These are phyloP conservation scores for Urtica urens DNA, from an alignment of 306 rosid species.

Conservation along the genomic window DNA sequence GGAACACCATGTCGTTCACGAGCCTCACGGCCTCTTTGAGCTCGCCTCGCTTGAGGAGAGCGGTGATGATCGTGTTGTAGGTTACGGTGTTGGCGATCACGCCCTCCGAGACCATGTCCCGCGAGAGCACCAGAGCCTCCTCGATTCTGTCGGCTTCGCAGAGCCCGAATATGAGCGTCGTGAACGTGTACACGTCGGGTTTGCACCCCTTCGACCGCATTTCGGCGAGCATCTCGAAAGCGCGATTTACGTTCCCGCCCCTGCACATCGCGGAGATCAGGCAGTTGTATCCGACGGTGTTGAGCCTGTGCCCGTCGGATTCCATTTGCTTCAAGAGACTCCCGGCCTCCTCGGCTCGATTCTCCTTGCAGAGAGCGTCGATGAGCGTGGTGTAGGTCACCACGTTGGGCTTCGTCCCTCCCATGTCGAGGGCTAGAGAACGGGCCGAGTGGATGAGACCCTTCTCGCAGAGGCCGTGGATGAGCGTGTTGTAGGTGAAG, in stretches of 20 bases:
- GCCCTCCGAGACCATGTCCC: slow-evolving; percentile 75
- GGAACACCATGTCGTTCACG: slow-evolving; percentile 69
- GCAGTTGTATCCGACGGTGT: slow-evolving; percentile 73
- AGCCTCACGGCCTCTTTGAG: slow-evolving; percentile 60
- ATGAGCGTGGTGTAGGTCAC: slow-evolving; percentile 70
- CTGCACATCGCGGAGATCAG: slow-evolving; percentile 59
- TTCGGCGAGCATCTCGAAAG: slow-evolving; percentile 42
- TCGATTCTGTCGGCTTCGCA: slow-evolving; percentile 53
- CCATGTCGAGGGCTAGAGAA: slow-evolving; percentile 56
- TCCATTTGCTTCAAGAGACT: slow-evolving; percentile 58
- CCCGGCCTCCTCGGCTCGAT: slow-evolving; percentile 47
- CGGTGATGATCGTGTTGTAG: slow-evolving; percentile 70
- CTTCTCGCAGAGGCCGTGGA: slow-evolving; percentile 67
- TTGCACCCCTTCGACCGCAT: slow-evolving; percentile 69
- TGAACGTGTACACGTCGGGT: slow-evolving; percentile 67
- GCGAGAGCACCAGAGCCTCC: slow-evolving; percentile 52
- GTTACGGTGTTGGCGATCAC: slow-evolving; percentile 80
- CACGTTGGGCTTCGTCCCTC: slow-evolving; percentile 65
- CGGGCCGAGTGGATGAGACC: slow-evolving; percentile 55
- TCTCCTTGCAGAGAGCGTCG: slow-evolving; percentile 62
- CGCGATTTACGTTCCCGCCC: slow-evolving; percentile 44
- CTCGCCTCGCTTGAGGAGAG: slow-evolving; percentile 40
- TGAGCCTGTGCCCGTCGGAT: slow-evolving; percentile 45
- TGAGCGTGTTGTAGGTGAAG: slow-evolving; percentile 66
- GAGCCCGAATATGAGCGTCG: slow-evolving; percentile 66